Percentiles rank a stretch among this genome's conserved stretches.
Conservation (phyloP, 257 asterid genomes). For the Linaria vulgaris region DNA sequence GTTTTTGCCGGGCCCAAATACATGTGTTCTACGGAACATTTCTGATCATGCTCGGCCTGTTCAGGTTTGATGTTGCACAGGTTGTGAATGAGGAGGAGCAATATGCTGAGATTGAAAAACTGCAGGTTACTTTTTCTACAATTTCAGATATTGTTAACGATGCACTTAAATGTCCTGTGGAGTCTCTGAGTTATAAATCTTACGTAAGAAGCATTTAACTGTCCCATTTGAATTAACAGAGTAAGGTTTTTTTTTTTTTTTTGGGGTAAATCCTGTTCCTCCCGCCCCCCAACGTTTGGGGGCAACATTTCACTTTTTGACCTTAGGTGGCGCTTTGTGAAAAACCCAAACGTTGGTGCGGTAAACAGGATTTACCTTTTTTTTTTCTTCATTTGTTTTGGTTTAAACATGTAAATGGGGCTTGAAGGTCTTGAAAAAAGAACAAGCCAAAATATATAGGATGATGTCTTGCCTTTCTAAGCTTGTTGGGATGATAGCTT, state of each 20-base stretch:
- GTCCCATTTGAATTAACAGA: neutral
- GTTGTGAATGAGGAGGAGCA: constrained; percentile 39
- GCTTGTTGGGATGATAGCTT: constrained; percentile 1
- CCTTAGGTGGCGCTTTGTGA: too few species aligned
- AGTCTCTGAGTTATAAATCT: too few species aligned
- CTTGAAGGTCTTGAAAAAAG: neutral
- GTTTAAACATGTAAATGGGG: neutral
- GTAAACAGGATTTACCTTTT: too few species aligned
- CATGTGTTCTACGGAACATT: constrained; percentile 8
- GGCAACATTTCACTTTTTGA: too few species aligned
- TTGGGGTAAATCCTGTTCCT: neutral
- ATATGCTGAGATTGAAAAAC: constrained; percentile 52
- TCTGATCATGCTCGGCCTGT: constrained; percentile 25
- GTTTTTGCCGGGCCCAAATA: constrained; percentile 18
- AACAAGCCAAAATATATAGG: neutral
- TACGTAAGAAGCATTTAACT: neutral
- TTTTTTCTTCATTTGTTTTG: neutral
- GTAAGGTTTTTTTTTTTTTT: too few species aligned
- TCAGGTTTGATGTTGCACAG: constrained; percentile 58
- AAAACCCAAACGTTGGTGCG: too few species aligned
- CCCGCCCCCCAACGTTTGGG: too few species aligned
- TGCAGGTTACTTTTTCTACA: constrained; percentile 56
- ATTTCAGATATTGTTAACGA: neutral
- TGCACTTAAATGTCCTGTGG: neutral
- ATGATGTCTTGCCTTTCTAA: neutral